phyloP scores from a whole-genome alignment of 148 eudicot species.

The Rhododendron griersonianum region DNA sequence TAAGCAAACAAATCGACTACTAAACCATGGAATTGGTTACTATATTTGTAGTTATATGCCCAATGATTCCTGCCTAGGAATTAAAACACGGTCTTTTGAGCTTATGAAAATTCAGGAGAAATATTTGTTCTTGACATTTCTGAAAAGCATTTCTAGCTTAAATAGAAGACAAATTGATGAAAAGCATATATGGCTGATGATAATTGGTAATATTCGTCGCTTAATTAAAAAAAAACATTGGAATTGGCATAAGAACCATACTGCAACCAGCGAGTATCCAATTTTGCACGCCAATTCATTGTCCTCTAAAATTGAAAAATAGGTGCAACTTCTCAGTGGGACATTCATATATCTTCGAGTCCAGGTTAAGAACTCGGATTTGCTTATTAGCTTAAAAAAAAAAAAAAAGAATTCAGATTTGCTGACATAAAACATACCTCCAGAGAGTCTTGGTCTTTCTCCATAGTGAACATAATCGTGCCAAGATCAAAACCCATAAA shows the following conservation, averaged over 20 bases:
- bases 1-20: neutral
- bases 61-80: neutral
- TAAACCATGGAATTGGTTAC: neutral
- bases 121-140: neutral
- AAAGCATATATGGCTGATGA: neutral
- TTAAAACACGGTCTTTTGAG: neutral
- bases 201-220: neutral
- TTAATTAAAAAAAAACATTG: too few relatives aligned
- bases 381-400: neutral
- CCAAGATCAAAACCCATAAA: slow-evolving; percentile 70
- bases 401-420: neutral
- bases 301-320: neutral
- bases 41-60: neutral
- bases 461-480: slow-evolving; percentile 87
- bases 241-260: neutral
- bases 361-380: neutral
- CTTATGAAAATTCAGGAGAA: neutral
- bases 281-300: neutral
- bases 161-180: neutral
- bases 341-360: neutral
- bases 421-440: slow-evolving; percentile 45
- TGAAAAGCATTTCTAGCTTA: neutral
- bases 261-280: neutral
- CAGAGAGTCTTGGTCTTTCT: slow-evolving; percentile 58
- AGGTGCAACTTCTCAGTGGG: neutral